Evolutionary conservation across 2,329 filamentous ascomycete species (phyloP).

Genomic region (Aspergillus unguis): DNA sequence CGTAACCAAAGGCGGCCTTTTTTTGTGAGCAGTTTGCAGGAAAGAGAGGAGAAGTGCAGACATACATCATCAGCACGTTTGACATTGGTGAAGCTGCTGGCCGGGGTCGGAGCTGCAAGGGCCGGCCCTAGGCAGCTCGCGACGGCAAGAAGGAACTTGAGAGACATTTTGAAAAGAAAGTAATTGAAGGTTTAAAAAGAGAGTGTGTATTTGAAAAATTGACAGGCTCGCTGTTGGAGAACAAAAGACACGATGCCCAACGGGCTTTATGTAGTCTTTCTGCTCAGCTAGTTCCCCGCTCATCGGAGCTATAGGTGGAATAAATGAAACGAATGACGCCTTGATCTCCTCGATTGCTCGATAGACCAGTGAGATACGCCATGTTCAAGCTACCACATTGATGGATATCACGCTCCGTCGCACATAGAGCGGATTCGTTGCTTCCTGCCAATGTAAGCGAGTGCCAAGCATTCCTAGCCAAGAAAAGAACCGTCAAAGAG

Average conservation of each 20-base stretch:
- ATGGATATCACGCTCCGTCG: not conserved
- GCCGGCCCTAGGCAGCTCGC: constrained; percentile 23
- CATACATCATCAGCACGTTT: constrained; percentile 30
- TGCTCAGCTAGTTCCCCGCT: not conserved
- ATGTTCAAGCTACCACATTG: not conserved
- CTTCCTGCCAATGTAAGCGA: not conserved
- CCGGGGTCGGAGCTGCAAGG: constrained; percentile 26
- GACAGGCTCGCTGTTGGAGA: constrained; percentile 11
- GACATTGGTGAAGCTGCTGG: constrained; percentile 10
- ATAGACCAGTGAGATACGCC: not conserved
- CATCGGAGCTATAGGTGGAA: constrained; percentile 2
- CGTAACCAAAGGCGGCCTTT: constrained; percentile 42
- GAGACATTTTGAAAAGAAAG: constrained; percentile 19
- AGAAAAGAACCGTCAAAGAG: not conserved
- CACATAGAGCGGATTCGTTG: not conserved
- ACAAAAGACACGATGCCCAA: not conserved
- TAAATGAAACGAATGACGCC: constrained; percentile 7
- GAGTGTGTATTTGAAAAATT: constrained; percentile 7
- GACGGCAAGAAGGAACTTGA: constrained; percentile 24
- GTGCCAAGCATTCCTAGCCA: not conserved
- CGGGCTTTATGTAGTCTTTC: constrained; percentile 10
- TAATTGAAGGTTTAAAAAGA: constrained; percentile 2
- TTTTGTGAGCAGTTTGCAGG: not conserved
- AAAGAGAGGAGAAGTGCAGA: not conserved
- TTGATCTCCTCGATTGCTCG: not conserved